Conservation (phyloP, 2,329 filamentous ascomycete species). For the Fusarium euwallaceae region DNA sequence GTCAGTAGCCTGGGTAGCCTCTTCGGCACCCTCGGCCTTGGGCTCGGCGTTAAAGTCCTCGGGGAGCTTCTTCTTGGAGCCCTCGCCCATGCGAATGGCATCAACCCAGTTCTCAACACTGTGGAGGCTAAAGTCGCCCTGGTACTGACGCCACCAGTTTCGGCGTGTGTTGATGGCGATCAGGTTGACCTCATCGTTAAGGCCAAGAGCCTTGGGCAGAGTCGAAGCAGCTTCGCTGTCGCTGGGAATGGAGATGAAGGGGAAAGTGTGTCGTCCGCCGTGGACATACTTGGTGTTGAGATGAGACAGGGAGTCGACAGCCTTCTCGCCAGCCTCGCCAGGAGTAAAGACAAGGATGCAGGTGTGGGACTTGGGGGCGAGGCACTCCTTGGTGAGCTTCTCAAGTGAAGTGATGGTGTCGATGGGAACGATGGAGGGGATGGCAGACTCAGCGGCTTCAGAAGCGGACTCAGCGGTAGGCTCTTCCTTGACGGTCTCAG, state of each 20-base stretch:
- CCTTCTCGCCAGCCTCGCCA: conserved; percentile 65
- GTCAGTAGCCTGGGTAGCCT: conserved; percentile 41
- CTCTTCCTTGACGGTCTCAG: conserved; percentile 50
- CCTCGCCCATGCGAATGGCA: conserved; percentile 89
- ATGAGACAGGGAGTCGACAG: conserved; percentile 75
- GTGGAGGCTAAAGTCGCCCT: conserved; percentile 69
- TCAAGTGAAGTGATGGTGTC: conserved; percentile 72
- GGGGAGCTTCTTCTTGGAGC: conserved; percentile 81
- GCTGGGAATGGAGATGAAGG: conserved; percentile 81
- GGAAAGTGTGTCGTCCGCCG: conserved; percentile 79
- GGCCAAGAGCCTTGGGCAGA: conserved; percentile 63
- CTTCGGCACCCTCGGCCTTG: conserved; percentile 48
- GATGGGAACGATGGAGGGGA: conserved; percentile 69
- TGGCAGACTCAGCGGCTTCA: conserved; percentile 46
- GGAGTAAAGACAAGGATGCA: conserved; percentile 85
- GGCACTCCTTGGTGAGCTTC: conserved; percentile 77
- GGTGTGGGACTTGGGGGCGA: conserved; percentile 81
- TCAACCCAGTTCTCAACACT: conserved; percentile 90
- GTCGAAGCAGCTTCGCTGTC: conserved; percentile 60
- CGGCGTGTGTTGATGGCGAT: conserved; percentile 88
- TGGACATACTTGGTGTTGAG: conserved; percentile 81
- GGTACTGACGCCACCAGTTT: conserved; percentile 85
- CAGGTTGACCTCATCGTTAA: conserved; percentile 75
- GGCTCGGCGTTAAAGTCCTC: conserved; percentile 66
- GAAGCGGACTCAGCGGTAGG: conserved; percentile 36